phyloP scores from a whole-genome alignment of 1,139 yeast genomes.

The Lizanozyma gosingica region DNA sequence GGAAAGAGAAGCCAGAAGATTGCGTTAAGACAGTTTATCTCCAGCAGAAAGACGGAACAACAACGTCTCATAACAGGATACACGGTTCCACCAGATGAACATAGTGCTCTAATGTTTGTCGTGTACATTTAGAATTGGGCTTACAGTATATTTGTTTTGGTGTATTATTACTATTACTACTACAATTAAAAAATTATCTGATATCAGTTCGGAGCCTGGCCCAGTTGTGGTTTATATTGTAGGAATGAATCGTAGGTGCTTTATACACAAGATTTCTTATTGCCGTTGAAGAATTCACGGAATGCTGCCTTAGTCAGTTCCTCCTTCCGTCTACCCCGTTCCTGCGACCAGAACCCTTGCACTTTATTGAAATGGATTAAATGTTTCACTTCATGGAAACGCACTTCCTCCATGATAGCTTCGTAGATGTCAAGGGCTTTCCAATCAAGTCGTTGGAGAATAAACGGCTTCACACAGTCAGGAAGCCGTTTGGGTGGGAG shows the following conservation, averaged over 20 bases:
- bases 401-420: constrained; percentile 8
- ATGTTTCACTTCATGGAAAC: constrained; percentile 9
- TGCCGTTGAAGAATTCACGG: constrained; percentile 10
- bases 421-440: constrained; percentile 12
- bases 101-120: too few relatives aligned
- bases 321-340: constrained; percentile 9
- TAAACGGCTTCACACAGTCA: constrained; percentile 12
- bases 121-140: not conserved
- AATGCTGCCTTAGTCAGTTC: constrained; percentile 13
- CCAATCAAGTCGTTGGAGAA: constrained; percentile 11
- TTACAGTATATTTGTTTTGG: not conserved
- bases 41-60: too few relatives aligned
- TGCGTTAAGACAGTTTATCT: constrained; percentile 27
- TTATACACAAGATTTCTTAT: too few relatives aligned
- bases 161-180: not conserved
- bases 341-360: constrained; percentile 15
- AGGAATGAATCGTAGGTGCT: too few relatives aligned
- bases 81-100: too few relatives aligned
- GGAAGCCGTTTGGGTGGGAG: constrained; percentile 13
- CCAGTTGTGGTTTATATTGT: too few relatives aligned
- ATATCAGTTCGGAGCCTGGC: too few relatives aligned
- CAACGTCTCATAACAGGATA: too few relatives aligned
- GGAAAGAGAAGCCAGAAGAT: constrained; percentile 51
- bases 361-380: constrained; percentile 12
- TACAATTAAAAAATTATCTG: not conserved